Base-by-base conservation (phyloP, 1,139 yeast genomes). In the Debaryomyces udenii region DNA sequence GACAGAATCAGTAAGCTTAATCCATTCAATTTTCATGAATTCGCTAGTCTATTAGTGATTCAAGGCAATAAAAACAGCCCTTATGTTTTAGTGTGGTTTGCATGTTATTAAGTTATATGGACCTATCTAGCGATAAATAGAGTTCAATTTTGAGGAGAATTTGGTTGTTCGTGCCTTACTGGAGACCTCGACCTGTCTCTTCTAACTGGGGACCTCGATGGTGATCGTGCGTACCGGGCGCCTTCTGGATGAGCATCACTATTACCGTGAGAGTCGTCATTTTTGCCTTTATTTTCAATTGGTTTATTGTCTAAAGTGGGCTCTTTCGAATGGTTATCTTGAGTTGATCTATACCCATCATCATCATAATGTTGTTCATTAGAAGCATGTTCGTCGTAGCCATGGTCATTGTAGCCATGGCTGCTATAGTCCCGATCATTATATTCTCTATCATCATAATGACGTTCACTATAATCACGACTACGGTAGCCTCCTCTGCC, bases 161-260 rank as follows among this genome's bases (percentile, higher is more conserved):
- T 24, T 29, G 27, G 24, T 9, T 26, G 16, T 13, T 28, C 27
- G 17, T 68, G 61, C 50, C 66, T 61, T 40, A 60, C 70, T 9
- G 74, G 75, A n/a, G 74, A 68, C 50, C 74, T 64, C 29, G 74
- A 68, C 54, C 75, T 59, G 33, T 63, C 65, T 51, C 66, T 62
- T 51, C 66, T 62, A 42, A 60, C 59, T 13, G 74, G 74, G 10
- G 74, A 67, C 52, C 76, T 66, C 3, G 73, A 66, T 34, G 62
- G 64, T 52, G 67, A 61, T 50, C 66, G 61, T 39, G 59, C 59
- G n/a, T n/a, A n/a, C n/a, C n/a, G n/a, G 59, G 9, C 62, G 65
- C 45, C 68, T 52, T 10, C 13, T 13, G 9, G 3, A 9, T 31
- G 27, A 3, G 6, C 11, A 14, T 52, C 57, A 41, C 48, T 44